Conservation (phyloP, 2,329 filamentous ascomycete species). For the Graphilbum fragrans region DNA sequence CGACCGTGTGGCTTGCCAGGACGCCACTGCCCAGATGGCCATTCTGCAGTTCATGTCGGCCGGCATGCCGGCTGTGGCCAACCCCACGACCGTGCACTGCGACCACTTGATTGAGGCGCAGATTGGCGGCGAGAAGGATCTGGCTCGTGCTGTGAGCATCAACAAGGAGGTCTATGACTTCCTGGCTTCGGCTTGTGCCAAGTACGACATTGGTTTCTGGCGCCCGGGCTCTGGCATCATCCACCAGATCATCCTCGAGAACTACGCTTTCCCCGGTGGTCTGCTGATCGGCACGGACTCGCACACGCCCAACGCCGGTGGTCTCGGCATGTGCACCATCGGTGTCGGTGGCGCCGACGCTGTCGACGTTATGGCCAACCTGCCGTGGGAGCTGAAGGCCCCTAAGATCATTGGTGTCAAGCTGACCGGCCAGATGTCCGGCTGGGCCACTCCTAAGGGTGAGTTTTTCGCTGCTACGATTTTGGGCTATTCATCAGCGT, state of each 20-base stretch:
- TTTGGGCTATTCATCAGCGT: not conserved
- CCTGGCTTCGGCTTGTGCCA: conserved; percentile 82
- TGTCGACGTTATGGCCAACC: conserved; percentile 94
- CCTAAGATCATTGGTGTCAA: conserved; percentile 95
- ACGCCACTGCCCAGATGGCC: conserved; percentile 99
- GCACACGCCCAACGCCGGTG: conserved; percentile 94
- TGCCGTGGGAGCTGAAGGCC: conserved; percentile 97
- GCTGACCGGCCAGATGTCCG: conserved; percentile 76
- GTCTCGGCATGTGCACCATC: conserved; percentile 88
- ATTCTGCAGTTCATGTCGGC: conserved; percentile 99
- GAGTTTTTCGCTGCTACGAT: conserved; percentile 22
- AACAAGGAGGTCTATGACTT: conserved; percentile 99
- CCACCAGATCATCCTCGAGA: conserved; percentile 96
- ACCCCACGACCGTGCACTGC: conserved; percentile 92
- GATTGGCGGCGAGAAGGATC: conserved; percentile 84
- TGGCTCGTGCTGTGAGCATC: conserved; percentile 78
- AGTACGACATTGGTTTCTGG: conserved; percentile 99
- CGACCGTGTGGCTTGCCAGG: conserved; percentile 97
- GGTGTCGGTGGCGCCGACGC: conserved; percentile 97
- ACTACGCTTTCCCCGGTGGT: conserved; percentile 98
- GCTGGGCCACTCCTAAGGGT: conserved; percentile 93
- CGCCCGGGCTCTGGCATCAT: conserved; percentile 97
- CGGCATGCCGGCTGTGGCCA: conserved; percentile 89
- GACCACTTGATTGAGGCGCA: conserved; percentile 99
- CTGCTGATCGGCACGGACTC: conserved; percentile 93